phyloP scores from a whole-genome alignment of 176 grass and related monocot genomes.

The Thalia dealbata region DNA sequence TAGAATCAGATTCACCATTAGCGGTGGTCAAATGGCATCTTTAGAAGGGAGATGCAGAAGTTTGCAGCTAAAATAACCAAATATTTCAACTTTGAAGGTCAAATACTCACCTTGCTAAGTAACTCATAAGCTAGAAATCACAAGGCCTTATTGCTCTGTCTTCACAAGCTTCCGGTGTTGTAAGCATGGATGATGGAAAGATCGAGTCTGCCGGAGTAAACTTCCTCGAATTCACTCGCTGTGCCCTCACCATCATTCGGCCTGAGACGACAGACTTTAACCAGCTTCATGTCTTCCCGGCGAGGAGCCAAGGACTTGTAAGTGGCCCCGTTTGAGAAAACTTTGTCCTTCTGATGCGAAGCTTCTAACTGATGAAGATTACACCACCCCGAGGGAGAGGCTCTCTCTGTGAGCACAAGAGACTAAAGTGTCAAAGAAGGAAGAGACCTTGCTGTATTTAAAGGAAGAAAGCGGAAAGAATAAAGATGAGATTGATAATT shows the following conservation, averaged over 20 bases:
- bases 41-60: not conserved
- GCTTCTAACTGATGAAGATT: not conserved
- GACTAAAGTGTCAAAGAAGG: not conserved
- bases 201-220: too few relatives aligned
- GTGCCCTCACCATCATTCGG: too few relatives aligned
- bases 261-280: too few relatives aligned
- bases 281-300: not conserved
- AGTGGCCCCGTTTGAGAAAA: not conserved
- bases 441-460: not conserved
- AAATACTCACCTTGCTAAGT: not conserved
- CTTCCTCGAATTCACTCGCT: too few relatives aligned
- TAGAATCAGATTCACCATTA: not conserved
- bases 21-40: not conserved
- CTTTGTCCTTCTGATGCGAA: not conserved
- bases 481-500: not conserved
- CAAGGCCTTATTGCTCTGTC: not conserved
- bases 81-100: not conserved
- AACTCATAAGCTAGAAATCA: not conserved
- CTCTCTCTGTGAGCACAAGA: not conserved
- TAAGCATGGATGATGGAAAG: not conserved
- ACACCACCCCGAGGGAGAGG: not conserved
- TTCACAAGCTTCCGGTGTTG: not conserved
- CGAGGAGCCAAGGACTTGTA: not conserved
- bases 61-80: not conserved
- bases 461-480: slow-evolving; percentile 4